phyloP scores from a whole-genome alignment of 352 stramenopile genomes.

The Sclerospora graminicola region DNA sequence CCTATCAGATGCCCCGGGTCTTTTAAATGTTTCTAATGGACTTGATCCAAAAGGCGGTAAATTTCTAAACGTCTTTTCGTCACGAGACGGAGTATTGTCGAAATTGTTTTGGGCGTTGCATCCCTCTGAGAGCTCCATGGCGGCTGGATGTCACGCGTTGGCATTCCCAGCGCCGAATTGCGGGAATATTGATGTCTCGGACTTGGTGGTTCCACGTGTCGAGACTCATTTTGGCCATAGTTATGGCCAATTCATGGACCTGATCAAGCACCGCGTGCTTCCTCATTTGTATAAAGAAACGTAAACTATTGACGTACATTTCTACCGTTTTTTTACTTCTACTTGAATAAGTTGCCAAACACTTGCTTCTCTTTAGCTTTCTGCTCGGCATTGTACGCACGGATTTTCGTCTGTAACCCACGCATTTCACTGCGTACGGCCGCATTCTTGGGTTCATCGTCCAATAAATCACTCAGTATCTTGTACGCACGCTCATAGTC shows the following conservation, averaged over 20 bases:
- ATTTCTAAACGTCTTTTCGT: slow-evolving; percentile 77
- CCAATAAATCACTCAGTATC: slow-evolving; percentile 43
- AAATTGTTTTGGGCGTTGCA: slow-evolving; percentile 73
- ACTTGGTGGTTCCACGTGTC: slow-evolving; percentile 41
- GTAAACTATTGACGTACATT: slow-evolving; percentile 5
- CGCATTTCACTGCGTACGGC: slow-evolving; percentile 54
- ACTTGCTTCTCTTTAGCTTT: slow-evolving; percentile 40
- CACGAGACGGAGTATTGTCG: slow-evolving; percentile 54
- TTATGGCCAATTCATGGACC: slow-evolving; percentile 62
- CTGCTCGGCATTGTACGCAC: slow-evolving; percentile 48
- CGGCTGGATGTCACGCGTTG: slow-evolving; percentile 41
- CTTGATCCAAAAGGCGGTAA: slow-evolving; percentile 28
- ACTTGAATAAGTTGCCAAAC: slow-evolving; percentile 75
- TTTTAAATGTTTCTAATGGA: slow-evolving; percentile 26
- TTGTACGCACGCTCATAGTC: slow-evolving; percentile 44
- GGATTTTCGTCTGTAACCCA: slow-evolving; percentile 34
- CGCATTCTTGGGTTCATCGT: slow-evolving; percentile 60
- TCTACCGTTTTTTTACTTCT: slow-evolving; percentile 7
- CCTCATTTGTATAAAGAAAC: slow-evolving; percentile 24
- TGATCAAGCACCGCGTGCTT: slow-evolving; percentile 36
- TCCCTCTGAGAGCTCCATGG: slow-evolving; percentile 19
- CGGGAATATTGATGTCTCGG: slow-evolving; percentile 64
- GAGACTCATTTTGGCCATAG: slow-evolving; percentile 75
- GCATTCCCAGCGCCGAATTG: slow-evolving; percentile 17
- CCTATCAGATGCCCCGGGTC: slow-evolving; percentile 20